phyloP scores from a whole-genome alignment of 306 rosid species.

The Trifolium subterraneum region DNA sequence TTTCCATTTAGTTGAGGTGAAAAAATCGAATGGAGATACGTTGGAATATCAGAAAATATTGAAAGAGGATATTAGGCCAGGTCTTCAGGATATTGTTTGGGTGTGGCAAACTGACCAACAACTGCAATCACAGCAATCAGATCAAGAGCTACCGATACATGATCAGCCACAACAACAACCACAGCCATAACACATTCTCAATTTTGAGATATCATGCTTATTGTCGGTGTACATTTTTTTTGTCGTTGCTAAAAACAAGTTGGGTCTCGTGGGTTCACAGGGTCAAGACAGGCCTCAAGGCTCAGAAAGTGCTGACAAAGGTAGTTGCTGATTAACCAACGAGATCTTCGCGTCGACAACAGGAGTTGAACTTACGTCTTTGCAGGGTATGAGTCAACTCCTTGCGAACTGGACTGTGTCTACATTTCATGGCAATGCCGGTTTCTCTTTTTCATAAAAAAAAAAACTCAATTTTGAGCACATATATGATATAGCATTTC shows the following conservation, averaged over 20 bases:
- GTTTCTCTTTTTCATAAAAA: neutral
- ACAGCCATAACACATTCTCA: conserved; percentile 24
- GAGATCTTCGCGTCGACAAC: neutral
- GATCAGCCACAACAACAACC: conserved; percentile 44
- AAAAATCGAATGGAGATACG: conserved; percentile 83
- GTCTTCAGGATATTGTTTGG: conserved; percentile 86
- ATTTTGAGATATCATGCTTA: conserved; percentile 12
- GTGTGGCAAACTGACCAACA: conserved; percentile 72
- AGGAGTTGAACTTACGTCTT: neutral
- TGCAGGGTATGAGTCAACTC: neutral
- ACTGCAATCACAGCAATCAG: conserved; percentile 44
- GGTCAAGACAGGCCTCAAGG: neutral
- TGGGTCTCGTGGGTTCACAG: neutral
- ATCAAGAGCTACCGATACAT: conserved; percentile 39
- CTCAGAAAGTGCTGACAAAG: neutral
- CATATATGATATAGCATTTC: conserved; percentile 34
- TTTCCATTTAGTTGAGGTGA: conserved; percentile 82
- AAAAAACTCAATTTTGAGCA: neutral
- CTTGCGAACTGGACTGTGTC: neutral
- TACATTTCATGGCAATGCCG: conserved; percentile 11
- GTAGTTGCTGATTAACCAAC: neutral
- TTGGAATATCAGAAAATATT: conserved; percentile 77
- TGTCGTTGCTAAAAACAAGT: neutral
- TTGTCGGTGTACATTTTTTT: neutral
- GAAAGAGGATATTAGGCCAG: conserved; percentile 74